These are phyloP conservation scores for Neurospora africana DNA, from an alignment of 495 filamentous ascomycete species.

Conservation along the genomic window DNA sequence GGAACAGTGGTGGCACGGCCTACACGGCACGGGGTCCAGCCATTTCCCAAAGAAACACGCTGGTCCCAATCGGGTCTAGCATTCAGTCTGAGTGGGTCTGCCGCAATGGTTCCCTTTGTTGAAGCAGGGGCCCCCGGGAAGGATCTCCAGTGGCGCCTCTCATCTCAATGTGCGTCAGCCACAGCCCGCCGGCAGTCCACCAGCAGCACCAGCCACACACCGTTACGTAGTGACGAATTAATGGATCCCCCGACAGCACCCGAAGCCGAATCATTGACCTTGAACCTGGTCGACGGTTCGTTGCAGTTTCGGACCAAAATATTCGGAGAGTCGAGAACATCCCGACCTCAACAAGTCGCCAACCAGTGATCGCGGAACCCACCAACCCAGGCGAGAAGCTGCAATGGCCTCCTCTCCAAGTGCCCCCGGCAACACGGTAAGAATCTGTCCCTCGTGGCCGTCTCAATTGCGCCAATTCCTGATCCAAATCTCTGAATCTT, in stretches of 20 bases:
- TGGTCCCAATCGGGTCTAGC: not conserved
- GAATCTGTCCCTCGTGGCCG: not conserved
- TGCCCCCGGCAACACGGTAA: conserved; percentile 13
- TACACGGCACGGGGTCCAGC: not conserved
- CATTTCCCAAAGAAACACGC: not conserved
- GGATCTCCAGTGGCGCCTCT: not conserved
- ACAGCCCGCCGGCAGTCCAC: not conserved
- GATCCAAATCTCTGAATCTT: not conserved
- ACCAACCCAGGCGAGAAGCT: not conserved
- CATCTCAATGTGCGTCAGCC: not conserved
- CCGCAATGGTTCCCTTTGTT: not conserved
- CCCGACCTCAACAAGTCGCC: not conserved
- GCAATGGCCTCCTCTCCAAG: conserved; percentile 11
- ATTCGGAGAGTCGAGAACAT: not conserved
- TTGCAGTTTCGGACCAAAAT: not conserved
- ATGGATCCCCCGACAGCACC: not conserved
- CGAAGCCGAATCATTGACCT: not conserved
- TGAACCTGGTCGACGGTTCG: not conserved
- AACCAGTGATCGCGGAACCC: not conserved
- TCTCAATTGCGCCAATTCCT: not conserved
- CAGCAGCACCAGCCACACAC: not conserved
- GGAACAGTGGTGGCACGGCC: not conserved
- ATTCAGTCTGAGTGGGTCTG: not conserved
- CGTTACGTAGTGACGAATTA: not conserved
- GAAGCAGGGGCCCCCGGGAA: not conserved